A percentile compares a stretch with the other conserved stretches of the same genome.
Evolutionary conservation across 2,329 filamentous ascomycete species (phyloP).

Genomic region (Cladophialophora carrionii): DNA sequence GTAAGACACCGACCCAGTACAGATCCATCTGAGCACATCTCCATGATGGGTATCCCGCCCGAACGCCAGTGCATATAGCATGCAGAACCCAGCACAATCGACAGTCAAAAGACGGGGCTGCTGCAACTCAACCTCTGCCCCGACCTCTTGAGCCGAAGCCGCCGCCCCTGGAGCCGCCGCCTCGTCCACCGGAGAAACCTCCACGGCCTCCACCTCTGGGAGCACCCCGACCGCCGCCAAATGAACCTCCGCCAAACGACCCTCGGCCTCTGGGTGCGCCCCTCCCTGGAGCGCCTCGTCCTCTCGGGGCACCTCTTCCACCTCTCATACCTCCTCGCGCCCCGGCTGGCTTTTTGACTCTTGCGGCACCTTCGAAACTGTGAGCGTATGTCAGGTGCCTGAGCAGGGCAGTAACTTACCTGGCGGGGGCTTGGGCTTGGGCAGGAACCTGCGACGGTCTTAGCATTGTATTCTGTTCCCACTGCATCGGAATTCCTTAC

Average conservation of each 20-base stretch:
- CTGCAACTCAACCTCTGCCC: constrained; percentile 22
- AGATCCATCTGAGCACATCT: constrained; percentile 17
- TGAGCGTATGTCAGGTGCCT: constrained; percentile 15
- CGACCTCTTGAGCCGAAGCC: constrained; percentile 27
- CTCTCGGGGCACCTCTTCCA: constrained; percentile 47
- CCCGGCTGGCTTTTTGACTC: constrained; percentile 46
- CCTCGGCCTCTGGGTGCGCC: constrained; percentile 40
- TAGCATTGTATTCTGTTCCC: constrained; percentile 31
- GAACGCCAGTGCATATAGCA: constrained; percentile 47
- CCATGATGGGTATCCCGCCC: constrained; percentile 42
- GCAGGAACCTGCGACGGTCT: constrained; percentile 69
- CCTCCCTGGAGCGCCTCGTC: constrained; percentile 44
- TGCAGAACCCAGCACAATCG: constrained; percentile 41
- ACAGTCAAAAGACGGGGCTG: not conserved
- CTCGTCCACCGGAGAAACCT: constrained; percentile 41
- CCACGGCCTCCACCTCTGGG: constrained; percentile 41
- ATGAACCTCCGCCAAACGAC: constrained; percentile 32
- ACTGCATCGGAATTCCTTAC: constrained; percentile 45
- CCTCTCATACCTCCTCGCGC: constrained; percentile 54
- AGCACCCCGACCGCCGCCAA: constrained; percentile 38
- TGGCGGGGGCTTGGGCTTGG: constrained; percentile 78
- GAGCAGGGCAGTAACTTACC: constrained; percentile 43
- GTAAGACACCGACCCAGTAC: constrained; percentile 2
- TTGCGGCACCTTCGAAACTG: constrained; percentile 54
- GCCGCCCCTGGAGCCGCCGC: constrained; percentile 20